Evolutionary conservation across 1,284 basidiomycete species (phyloP).

Genomic region (Ustilago cynodontis): DNA sequence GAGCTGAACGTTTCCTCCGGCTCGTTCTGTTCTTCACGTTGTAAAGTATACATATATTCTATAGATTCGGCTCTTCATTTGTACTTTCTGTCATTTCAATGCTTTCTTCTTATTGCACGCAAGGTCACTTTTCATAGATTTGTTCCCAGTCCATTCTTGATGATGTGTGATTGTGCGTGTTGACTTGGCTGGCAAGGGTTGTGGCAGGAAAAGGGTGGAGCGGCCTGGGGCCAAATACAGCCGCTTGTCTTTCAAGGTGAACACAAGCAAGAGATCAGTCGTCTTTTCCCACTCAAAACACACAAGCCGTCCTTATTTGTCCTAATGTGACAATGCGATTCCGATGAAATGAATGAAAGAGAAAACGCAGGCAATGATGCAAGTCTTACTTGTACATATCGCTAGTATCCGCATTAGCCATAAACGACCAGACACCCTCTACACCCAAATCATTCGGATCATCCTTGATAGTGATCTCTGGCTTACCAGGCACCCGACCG

Average conservation of each 20-base stretch:
- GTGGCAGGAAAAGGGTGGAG: too few species aligned
- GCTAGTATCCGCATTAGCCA: conserved; percentile 59
- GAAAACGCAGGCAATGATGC: neutral
- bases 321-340: neutral
- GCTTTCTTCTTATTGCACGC: neutral
- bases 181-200: too few species aligned
- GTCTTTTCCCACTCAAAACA: too few species aligned
- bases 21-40: neutral
- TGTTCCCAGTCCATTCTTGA: neutral
- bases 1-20: neutral
- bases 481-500: conserved; percentile 34
- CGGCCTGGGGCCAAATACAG: too few species aligned
- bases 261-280: too few species aligned
- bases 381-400: conserved; percentile 60
- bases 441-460: conserved; percentile 65
- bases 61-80: neutral
- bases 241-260: neutral
- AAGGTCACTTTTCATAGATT: neutral
- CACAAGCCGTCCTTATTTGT: too few species aligned
- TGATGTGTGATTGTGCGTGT: too few species aligned
- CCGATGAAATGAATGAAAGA: neutral
- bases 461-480: conserved; percentile 59
- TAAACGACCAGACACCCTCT: conserved; percentile 64
- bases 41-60: neutral
- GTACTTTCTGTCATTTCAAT: neutral